These are phyloP conservation scores for Cercophora samala DNA, from an alignment of 495 filamentous ascomycete genomes.

Conservation along the genomic window DNA sequence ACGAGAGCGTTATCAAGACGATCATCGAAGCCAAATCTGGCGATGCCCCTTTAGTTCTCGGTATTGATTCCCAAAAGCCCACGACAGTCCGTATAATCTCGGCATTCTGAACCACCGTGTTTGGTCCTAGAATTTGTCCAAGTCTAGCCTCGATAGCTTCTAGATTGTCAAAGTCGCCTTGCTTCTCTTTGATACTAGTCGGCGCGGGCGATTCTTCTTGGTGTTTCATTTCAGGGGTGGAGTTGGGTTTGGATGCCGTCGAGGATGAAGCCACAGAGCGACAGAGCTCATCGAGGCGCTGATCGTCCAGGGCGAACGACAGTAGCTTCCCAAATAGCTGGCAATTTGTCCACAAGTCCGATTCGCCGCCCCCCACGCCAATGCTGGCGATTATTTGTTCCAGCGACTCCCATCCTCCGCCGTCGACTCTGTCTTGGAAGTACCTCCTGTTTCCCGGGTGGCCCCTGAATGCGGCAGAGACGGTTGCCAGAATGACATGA, in stretches of 20 bases:
- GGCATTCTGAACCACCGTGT: conserved; percentile 57
- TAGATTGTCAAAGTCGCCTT: conserved; percentile 25
- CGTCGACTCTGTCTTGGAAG: conserved; percentile 68
- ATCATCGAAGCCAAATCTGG: conserved; percentile 55
- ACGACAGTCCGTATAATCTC: conserved; percentile 63
- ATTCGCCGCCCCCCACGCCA: conserved; percentile 56
- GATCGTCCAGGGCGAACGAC: conserved; percentile 76
- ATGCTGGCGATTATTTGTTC: conserved; percentile 63
- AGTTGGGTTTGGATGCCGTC: background rate
- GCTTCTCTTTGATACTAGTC: conserved; percentile 16
- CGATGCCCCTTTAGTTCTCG: conserved; percentile 40
- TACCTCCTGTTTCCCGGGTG: conserved; percentile 86
- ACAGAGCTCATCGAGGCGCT: conserved; percentile 55
- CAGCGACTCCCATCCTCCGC: conserved; percentile 74
- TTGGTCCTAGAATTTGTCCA: conserved; percentile 48
- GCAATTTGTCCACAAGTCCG: conserved; percentile 60
- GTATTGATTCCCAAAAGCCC: conserved; percentile 62
- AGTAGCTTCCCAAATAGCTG: conserved; percentile 84
- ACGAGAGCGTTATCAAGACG: conserved; percentile 53
- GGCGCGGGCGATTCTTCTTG: conserved; percentile 4
- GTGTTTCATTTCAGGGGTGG: background rate
- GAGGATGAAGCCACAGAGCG: conserved; percentile 33
- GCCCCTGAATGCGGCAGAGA: conserved; percentile 71
- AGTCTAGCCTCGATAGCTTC: conserved; percentile 42
- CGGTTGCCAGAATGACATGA: conserved; percentile 63